phyloP scores from a whole-genome alignment of 2,329 filamentous ascomycete genomes.

The Fusarium sacchari region DNA sequence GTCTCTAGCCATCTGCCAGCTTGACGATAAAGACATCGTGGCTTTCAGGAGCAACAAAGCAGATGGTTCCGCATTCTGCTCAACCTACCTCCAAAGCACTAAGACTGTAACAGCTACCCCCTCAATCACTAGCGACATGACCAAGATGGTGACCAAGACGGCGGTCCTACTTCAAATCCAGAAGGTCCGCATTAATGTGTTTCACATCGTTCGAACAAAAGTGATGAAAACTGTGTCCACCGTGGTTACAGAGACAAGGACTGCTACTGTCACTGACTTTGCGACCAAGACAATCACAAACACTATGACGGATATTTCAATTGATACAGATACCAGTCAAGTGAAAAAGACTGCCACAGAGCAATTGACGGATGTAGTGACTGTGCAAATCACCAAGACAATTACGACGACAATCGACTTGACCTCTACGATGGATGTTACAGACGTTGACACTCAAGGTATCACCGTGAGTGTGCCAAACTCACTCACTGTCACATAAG shows the following conservation, averaged over 20 bases:
- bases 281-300: not conserved
- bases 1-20: not conserved
- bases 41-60: not conserved
- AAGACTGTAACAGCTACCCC: not conserved
- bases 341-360: accelerated
- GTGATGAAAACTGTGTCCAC: not conserved
- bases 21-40: not conserved
- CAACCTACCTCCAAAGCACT: not conserved
- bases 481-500: not conserved
- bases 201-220: not conserved
- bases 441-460: not conserved
- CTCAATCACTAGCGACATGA: not conserved
- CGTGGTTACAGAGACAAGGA: not conserved
- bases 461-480: not conserved
- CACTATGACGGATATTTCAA: not conserved
- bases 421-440: not conserved
- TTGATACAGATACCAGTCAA: not conserved
- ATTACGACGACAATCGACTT: not conserved
- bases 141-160: not conserved
- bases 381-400: not conserved
- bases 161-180: not conserved
- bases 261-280: not conserved
- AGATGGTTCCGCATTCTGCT: not conserved
- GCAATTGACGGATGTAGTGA: not conserved
- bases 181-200: not conserved